Evolutionary conservation across 352 stramenopile genomes (phyloP), one percentile per base, ranked within the genome.

Genomic region (Phytophthora pistaciae): DNA sequence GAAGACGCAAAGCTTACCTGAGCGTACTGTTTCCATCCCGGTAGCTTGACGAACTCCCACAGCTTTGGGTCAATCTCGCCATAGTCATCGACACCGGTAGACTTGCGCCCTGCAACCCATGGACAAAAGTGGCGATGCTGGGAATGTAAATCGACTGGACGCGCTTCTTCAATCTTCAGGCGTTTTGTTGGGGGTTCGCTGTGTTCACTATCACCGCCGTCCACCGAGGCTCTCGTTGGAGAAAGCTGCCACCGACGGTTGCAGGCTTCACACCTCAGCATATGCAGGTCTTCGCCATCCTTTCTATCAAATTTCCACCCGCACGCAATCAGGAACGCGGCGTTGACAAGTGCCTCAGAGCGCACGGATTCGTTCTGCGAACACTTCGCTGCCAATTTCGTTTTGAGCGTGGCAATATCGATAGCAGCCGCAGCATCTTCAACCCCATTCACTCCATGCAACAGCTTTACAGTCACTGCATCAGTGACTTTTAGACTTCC

Each of bases 41-140:
- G 64, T 14, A 80, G 27, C 29, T 71, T 77, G 21, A 72, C 55
- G 29, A 78, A 79, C 11, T 72, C 56, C 60, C 64, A 74, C 27
- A 78, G 27, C 48, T 70, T 70, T 3, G 62, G 46, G 55, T 68
- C 60, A 49, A 70, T 71, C 33, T 78, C 68, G 11, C 64, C 59
- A 16, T 74, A 72, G 18, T 74, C 62, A 33, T 70, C 59, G 13
- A 71, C 56, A 48, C 55, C 60, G 49, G 50, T 59, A 14, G 63
- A 64, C 31, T 75, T 68, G 10, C 64, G 62, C 3, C 10, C 62
- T 8, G 65, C 31, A 33, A 91, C 64, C 85, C 83, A 91, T 16
- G 85, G 83, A 59, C 85, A 93, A 67, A 91, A 93, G 60, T 79
- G 78, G 25, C 85, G 85, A 48, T 93, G 85, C 29, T 83, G 70